Base-by-base conservation (phyloP, 106 monocot species). In the Dendrobium catenatum region DNA sequence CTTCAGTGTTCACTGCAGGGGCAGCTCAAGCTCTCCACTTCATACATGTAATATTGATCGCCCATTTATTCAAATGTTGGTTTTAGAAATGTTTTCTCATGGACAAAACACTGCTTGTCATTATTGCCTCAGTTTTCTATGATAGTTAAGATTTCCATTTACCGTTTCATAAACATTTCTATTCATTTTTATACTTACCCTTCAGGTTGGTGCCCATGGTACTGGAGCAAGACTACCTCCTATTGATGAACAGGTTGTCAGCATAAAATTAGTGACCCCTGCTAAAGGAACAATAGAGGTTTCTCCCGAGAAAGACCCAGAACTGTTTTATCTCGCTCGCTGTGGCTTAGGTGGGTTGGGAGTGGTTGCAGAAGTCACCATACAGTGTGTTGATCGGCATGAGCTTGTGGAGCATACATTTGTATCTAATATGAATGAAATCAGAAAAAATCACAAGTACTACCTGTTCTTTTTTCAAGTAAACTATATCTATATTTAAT, bases 401-500 rank as follows among this genome's bases (percentile, higher is more conserved):
- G 90, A 94, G 82, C 94, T 97, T 79, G 88, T 97, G n/a, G 97
- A 97, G 55, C 94, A 94, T 79, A 97, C 96, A 44, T 97, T 97
- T 80, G 89, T 92, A 13, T 91, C 94, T 27, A 89, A 92, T 75
- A 75, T 85, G 13, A 68, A 88, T 29, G 94, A 97, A 75, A 87
- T 97, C 47, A 89, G 83, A 85, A 92, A 92, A 81, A 97, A 97
- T 83, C 94, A 97, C 92, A 97, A 94, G 96, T 96, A 90, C 86
- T 72, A 10, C 78, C 11, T 84, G 58, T 26, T 72, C 9, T 68
- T 77, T 33, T 27, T 48, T 79, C 10, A 27, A 61, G n/a, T 13
- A 33, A 6, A 43, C 44, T 47, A 81, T 47, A 40, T 80, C 16
- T 27, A 72, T 81, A 24, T 51, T 51, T 15, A 3, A 51, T 51